These are phyloP conservation scores for Lactarius pseudohatsudake DNA, from an alignment of 768 basidiomycete genomes.

Conservation along the genomic window DNA sequence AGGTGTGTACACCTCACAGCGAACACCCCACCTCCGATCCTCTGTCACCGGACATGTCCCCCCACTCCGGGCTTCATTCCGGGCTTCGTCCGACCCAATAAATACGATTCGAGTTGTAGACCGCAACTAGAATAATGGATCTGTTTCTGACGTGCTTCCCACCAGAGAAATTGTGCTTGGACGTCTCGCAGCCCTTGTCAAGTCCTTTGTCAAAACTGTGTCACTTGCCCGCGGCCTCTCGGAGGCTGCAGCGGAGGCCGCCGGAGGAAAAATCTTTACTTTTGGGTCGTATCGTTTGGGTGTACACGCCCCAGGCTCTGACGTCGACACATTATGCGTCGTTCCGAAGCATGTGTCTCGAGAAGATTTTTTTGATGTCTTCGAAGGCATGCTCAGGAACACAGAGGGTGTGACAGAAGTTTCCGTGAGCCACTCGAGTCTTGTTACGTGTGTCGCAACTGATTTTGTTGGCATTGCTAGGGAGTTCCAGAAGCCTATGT, in stretches of 20 bases:
- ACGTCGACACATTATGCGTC: slow-evolving; percentile 98
- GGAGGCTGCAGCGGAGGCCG: slow-evolving; percentile 80
- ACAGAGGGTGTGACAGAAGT: slow-evolving; percentile 85
- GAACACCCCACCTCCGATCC: background rate
- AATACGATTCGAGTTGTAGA: slow-evolving; percentile 8
- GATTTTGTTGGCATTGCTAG: slow-evolving; percentile 42
- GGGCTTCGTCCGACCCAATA: background rate
- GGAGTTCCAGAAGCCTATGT: slow-evolving; percentile 97
- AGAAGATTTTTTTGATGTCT: slow-evolving; percentile 93
- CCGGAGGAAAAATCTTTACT: slow-evolving; percentile 98
- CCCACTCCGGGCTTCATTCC: background rate
- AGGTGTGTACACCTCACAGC: slow-evolving; percentile 50
- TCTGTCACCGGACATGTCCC: slow-evolving; percentile 6
- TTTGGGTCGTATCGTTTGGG: slow-evolving; percentile 98
- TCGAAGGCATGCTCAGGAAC: slow-evolving; percentile 85
- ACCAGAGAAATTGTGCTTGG: slow-evolving; percentile 90
- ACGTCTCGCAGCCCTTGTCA: slow-evolving; percentile 83
- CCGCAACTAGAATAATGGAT: slow-evolving; percentile 16
- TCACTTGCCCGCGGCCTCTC: slow-evolving; percentile 80
- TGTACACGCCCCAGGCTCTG: slow-evolving; percentile 92
- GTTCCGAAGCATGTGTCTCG: slow-evolving; percentile 95
- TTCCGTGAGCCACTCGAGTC: slow-evolving; percentile 50
- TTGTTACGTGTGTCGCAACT: background rate
- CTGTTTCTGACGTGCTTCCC: slow-evolving; percentile 23
- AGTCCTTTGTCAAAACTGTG: slow-evolving; percentile 87